phyloP scores from a whole-genome alignment of 768 basidiomycete species.

The Gyrodon lividus region DNA sequence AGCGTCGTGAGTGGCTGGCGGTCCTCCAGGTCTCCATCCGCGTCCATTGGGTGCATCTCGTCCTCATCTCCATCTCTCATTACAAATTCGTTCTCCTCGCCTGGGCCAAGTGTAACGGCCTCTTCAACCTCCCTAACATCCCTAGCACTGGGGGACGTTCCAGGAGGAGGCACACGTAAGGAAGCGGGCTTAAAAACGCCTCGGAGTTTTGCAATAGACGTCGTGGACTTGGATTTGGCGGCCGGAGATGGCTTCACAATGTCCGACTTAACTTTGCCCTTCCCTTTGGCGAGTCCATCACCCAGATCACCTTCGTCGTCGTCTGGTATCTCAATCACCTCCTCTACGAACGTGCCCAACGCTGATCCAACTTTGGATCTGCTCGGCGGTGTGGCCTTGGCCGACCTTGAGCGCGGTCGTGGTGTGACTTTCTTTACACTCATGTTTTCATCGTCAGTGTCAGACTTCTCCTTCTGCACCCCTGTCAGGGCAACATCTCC shows the following conservation, averaged over 20 bases:
- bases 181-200: constrained; percentile 3
- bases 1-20: neutral
- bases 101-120: constrained; percentile 13
- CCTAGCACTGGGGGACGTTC: constrained; percentile 20
- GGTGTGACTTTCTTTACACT: neutral
- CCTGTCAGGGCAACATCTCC: neutral
- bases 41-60: neutral
- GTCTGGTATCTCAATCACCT: constrained; percentile 24
- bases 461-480: constrained; percentile 2
- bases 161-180: neutral
- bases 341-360: constrained; percentile 17
- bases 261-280: neutral
- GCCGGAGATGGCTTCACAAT: neutral
- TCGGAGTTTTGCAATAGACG: constrained; percentile 6
- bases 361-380: neutral
- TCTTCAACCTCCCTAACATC: constrained; percentile 32
- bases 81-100: constrained; percentile 6
- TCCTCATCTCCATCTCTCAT: neutral
- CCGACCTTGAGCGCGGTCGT: constrained; percentile 7
- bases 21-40: neutral
- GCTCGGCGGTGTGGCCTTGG: constrained; percentile 11
- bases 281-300: neutral
- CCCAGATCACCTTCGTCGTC: constrained; percentile 12
- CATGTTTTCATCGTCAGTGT: neutral
- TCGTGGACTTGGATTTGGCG: constrained; percentile 2